Evolutionary conservation across 768 basidiomycete genomes (phyloP).

Genomic region (Tephrocybe sp.): DNA sequence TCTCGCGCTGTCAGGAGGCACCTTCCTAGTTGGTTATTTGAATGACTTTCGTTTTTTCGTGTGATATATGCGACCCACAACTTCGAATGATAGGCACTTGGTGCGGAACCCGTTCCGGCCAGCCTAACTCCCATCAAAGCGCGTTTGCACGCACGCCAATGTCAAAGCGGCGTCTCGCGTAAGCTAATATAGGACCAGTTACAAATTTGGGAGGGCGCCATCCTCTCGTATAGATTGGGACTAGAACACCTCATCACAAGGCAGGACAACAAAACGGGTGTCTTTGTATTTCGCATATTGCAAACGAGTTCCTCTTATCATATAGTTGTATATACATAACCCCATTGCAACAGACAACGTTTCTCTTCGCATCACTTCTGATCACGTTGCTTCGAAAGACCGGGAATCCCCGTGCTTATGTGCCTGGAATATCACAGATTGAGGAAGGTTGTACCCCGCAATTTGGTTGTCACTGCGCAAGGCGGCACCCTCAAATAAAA

Average conservation of each 20-base stretch:
- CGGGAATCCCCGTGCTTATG: background rate
- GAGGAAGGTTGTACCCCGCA: constrained; percentile 10
- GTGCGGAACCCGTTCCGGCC: constrained; percentile 8
- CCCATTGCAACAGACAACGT: constrained; percentile 7
- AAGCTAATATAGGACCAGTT: background rate
- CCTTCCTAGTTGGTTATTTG: background rate
- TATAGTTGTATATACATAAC: background rate
- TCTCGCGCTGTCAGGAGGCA: constrained; percentile 12
- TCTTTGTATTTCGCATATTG: background rate
- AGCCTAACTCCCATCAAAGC: constrained; percentile 12
- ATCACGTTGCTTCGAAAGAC: constrained; percentile 5
- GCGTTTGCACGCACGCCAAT: background rate
- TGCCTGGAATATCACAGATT: constrained; percentile 5
- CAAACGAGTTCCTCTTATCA: background rate
- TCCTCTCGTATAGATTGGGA: background rate
- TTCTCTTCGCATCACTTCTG: constrained; percentile 5
- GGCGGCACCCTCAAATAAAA: no score
- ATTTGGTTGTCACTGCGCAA: constrained; percentile 3
- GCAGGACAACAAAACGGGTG: background rate
- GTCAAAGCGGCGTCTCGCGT: constrained; percentile 1
- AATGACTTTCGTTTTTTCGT: background rate
- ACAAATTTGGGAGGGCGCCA: background rate
- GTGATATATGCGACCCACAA: constrained; percentile 7
- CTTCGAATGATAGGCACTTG: constrained; percentile 6
- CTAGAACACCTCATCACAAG: background rate